Conservation (phyloP, 2,329 filamentous ascomycete genomes). For the Trichoderma harzianum region DNA sequence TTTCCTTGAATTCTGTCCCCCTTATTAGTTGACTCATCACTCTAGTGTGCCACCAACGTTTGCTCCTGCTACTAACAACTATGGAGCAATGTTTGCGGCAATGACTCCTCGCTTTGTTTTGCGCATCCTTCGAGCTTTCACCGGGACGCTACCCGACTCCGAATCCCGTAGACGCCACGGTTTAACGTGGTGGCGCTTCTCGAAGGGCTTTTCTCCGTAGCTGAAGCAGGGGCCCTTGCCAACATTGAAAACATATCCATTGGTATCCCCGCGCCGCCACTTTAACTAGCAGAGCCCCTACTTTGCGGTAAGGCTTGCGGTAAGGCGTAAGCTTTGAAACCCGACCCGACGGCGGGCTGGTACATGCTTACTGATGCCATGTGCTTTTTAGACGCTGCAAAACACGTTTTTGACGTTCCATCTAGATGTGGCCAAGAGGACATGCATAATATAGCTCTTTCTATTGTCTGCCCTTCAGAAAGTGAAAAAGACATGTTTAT, state of each 20-base stretch:
- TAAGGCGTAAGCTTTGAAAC: neutral
- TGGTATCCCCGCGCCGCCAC: neutral
- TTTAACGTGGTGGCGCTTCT: neutral
- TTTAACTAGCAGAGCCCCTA: neutral
- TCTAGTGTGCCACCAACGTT: neutral
- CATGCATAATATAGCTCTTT: neutral
- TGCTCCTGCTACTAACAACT: neutral
- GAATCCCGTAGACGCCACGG: constrained; percentile 6
- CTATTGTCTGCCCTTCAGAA: neutral
- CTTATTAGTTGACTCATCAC: constrained; percentile 1
- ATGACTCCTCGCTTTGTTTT: neutral
- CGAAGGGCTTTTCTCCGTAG: neutral
- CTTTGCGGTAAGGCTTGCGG: neutral
- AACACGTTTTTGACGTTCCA: neutral
- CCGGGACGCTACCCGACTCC: constrained; percentile 1
- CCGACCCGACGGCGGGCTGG: neutral
- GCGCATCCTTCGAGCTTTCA: neutral
- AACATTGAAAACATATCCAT: neutral
- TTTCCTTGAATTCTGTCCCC: neutral
- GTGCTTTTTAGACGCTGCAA: neutral
- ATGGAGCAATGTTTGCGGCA: neutral
- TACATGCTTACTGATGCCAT: neutral
- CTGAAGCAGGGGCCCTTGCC: neutral
- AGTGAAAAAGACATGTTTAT: neutral
- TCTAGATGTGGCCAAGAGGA: neutral